Evolutionary conservation across 441 rosid genomes (phyloP).

Genomic region (Jatropha multifida): DNA sequence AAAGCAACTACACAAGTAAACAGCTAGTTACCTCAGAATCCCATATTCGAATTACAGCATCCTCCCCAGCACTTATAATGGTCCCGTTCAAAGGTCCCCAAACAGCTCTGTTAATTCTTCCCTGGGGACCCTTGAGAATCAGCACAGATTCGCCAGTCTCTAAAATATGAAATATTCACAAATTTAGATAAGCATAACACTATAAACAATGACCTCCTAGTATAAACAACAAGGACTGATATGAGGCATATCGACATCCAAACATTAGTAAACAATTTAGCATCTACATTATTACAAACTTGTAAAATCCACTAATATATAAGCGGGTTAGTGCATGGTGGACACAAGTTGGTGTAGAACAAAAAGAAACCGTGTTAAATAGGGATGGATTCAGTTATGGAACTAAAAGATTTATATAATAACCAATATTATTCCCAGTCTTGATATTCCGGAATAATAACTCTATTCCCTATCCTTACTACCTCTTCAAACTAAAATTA

Average conservation of each 20-base stretch:
- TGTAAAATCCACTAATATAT: background rate
- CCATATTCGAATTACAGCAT: conserved; percentile 75
- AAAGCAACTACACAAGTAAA: background rate
- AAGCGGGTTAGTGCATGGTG: background rate
- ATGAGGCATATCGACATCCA: background rate
- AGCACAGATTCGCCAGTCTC: conserved; percentile 68
- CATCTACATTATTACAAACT: background rate
- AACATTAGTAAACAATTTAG: background rate
- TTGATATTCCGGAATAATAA: background rate
- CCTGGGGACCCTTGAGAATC: conserved; percentile 64
- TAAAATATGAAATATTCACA: conserved; percentile 27
- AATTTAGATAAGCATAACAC: background rate
- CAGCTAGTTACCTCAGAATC: conserved; percentile 65
- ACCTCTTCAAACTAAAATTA: background rate
- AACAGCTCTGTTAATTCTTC: conserved; percentile 86
- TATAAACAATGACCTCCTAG: background rate
- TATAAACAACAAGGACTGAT: background rate
- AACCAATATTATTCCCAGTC: background rate
- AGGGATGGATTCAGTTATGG: background rate
- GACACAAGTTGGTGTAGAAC: background rate
- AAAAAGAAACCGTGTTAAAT: background rate
- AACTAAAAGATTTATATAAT: background rate
- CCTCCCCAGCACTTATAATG: conserved; percentile 89
- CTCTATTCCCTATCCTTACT: background rate
- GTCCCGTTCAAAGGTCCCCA: conserved; percentile 93